Percentiles rank a stretch among this genome's conserved stretches.
phyloP scores from a whole-genome alignment of 2,329 filamentous ascomycete genomes.

The Fusarium pseudonygamai region DNA sequence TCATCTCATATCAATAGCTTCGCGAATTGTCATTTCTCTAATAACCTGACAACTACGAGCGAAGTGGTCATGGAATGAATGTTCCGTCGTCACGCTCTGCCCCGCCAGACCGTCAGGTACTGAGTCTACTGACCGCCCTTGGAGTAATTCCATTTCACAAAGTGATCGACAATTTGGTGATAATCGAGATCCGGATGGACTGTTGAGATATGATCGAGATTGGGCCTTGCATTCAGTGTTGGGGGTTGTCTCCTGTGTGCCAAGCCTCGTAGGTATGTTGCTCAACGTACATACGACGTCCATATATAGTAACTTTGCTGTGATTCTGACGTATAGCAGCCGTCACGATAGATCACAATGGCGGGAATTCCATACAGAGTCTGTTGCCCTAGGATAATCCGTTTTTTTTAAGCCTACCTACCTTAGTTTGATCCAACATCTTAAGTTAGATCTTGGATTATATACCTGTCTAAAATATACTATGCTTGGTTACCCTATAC shows the following conservation, averaged over 20 bases:
- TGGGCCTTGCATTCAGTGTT: slow-evolving; percentile 1
- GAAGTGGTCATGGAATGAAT: background rate
- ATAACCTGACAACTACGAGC: background rate
- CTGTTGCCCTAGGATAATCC: background rate
- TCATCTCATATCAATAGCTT: background rate
- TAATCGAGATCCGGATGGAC: slow-evolving; percentile 25
- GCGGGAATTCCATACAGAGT: background rate
- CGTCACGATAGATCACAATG: background rate
- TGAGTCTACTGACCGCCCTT: slow-evolving; percentile 2
- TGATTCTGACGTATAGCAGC: slow-evolving; percentile 19
- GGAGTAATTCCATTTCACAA: slow-evolving; percentile 4
- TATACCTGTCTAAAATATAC: background rate
- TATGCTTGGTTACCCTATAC: background rate
- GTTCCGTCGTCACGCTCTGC: background rate
- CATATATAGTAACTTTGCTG: slow-evolving; percentile 8
- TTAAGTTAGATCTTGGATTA: background rate
- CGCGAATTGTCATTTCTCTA: background rate
- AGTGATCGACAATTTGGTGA: slow-evolving; percentile 19
- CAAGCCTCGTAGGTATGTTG: slow-evolving; percentile 11
- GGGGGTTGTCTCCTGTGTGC: slow-evolving; percentile 1
- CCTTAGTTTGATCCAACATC: background rate
- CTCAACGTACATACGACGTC: background rate
- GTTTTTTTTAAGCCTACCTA: background rate
- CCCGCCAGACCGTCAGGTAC: background rate
- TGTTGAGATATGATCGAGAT: slow-evolving; percentile 27